Evolutionary conservation across 1,284 basidiomycete species (phyloP), one percentile per base, ranked within the genome.

Genomic region (Ceraceosorus guamensis): DNA sequence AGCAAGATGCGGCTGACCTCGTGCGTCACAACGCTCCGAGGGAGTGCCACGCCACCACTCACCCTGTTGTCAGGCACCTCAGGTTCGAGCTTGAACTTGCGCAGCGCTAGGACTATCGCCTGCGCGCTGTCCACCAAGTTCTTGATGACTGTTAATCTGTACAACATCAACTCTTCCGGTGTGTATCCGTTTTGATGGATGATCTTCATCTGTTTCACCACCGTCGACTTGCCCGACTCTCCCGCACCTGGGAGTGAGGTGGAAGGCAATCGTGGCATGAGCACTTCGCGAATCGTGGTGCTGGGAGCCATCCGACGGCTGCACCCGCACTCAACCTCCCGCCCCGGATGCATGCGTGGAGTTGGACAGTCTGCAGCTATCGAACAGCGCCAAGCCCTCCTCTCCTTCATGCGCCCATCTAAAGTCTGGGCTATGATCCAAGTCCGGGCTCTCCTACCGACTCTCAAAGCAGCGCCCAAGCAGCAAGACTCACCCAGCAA

Each of bases 151-250:
- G 87, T 86, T 0, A 86, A 83, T 41, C 87, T 82, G 78, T 85
- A 95, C 2, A 84, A 81, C 60, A 87, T 79, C 43, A 92, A 83
- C 77, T 97, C 92, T 1, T 89, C 83, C 24, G 79, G 78, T 0
- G 85, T 84, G 79, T 91, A 97, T 6, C 93, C 93, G 68, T 88
- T 87, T 77, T 96, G 90, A 77, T 96, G 90, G 60, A 97, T 93
- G 64, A 97, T 96, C 82, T 95, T 96, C 92, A 97, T 97, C 79
- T 97, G 93, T 79, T 96, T 97, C 48, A 96, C 91, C 65, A 97
- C 91, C 0, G 92, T 97, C 5, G 85, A 88, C 80, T 96, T 96
- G 35, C 92, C 93, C 0, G 89, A 92, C 80, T 87, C 86, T 68
- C 85, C 85, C n/a, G 85, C 85, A 32, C 73, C 61, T 62, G 44